phyloP scores from a whole-genome alignment of 352 stramenopile species.

The Bremia lactucae region DNA sequence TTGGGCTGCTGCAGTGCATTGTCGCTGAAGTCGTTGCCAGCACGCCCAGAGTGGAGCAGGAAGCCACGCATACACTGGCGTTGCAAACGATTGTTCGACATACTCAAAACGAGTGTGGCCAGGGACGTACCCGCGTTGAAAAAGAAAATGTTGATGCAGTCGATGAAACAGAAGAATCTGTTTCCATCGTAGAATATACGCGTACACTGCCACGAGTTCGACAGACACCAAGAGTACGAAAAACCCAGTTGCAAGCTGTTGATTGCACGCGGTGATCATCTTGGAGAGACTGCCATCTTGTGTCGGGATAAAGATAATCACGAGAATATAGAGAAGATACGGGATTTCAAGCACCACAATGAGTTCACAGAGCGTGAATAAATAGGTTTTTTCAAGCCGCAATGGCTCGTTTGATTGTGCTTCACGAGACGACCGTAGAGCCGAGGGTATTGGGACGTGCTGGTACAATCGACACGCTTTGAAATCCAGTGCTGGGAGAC shows the following conservation, averaged over 20 bases:
- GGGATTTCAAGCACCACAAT: slow-evolving; percentile 71
- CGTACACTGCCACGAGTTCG: slow-evolving; percentile 35
- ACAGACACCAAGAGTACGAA: slow-evolving; percentile 37
- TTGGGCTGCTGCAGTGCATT: slow-evolving; percentile 6
- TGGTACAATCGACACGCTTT: slow-evolving; percentile 43
- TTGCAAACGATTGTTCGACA: slow-evolving; percentile 38
- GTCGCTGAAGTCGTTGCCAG: slow-evolving; percentile 10
- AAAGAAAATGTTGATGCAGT: slow-evolving; percentile 70
- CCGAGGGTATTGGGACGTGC: slow-evolving; percentile 15
- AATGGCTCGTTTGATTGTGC: too few species aligned
- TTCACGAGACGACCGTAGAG: slow-evolving; percentile 26
- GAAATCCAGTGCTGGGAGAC: slow-evolving; percentile 55
- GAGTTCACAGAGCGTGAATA: slow-evolving; percentile 67
- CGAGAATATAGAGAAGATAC: slow-evolving; percentile 48
- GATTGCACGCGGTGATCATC: slow-evolving; percentile 22
- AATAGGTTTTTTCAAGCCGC: slow-evolving; percentile 53
- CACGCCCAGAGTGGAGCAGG: slow-evolving; percentile 19
- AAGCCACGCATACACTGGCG: slow-evolving; percentile 32
- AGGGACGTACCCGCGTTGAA: slow-evolving; percentile 49
- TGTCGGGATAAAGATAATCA: slow-evolving; percentile 33
- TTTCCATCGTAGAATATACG: slow-evolving; percentile 59
- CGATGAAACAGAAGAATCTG: slow-evolving; percentile 75
- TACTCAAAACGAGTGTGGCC: slow-evolving; percentile 57
- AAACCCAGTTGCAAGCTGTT: slow-evolving; percentile 15
- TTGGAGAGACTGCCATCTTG: slow-evolving; percentile 26